Evolutionary conservation across 306 rosid genomes (phyloP).

Genomic region (Abrus pulchellus): DNA sequence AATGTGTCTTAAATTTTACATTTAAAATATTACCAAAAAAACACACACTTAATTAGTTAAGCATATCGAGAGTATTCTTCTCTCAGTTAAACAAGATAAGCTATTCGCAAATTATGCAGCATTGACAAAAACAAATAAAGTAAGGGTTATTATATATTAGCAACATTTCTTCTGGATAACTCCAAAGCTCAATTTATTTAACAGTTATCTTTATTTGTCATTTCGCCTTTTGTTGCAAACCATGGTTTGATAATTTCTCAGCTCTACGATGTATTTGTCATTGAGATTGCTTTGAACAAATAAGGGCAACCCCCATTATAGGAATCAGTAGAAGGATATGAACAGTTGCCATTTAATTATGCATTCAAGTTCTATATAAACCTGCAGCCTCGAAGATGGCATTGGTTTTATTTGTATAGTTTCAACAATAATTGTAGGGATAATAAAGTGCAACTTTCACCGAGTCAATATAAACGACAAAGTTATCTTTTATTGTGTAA

Average conservation of each 20-base stretch:
- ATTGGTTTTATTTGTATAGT: slow-evolving; percentile 30
- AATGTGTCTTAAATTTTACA: too few species aligned
- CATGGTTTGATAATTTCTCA: slow-evolving; percentile 5
- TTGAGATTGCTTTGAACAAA: background rate
- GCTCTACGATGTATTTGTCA: slow-evolving; percentile 1
- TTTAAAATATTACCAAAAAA: too few species aligned
- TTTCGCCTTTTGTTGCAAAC: background rate
- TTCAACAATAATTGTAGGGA: slow-evolving; percentile 36
- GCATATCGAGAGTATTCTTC: background rate
- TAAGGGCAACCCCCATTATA: slow-evolving; percentile 9
- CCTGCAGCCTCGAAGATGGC: slow-evolving; percentile 19
- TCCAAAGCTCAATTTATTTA: background rate
- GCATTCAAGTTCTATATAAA: slow-evolving; percentile 9
- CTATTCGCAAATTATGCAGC: too few species aligned
- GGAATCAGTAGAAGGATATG: slow-evolving; percentile 3
- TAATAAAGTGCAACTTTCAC: slow-evolving; percentile 18
- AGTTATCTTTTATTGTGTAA: slow-evolving; percentile 37
- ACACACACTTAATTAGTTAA: background rate
- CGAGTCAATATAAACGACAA: slow-evolving; percentile 38
- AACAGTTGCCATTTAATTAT: slow-evolving; percentile 22
- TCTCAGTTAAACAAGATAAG: background rate
- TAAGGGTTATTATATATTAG: background rate
- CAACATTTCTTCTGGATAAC: background rate
- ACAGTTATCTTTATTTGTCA: background rate
- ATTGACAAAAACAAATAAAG: background rate